These are phyloP conservation scores for Dioszegia hungarica DNA, from an alignment of 768 basidiomycete species.

Conservation along the genomic window DNA sequence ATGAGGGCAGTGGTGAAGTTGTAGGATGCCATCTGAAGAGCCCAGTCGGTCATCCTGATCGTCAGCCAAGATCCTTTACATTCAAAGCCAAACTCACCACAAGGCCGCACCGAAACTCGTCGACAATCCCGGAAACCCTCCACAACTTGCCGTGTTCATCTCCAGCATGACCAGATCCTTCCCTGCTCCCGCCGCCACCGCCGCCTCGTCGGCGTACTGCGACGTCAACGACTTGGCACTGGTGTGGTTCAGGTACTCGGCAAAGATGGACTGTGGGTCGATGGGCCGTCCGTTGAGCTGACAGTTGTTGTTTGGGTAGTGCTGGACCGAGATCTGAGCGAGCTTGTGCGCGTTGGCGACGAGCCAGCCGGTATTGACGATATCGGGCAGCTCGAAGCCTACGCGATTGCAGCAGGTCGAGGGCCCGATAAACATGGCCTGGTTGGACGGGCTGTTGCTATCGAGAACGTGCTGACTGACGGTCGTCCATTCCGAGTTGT, in stretches of 20 bases:
- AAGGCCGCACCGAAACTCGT: slow-evolving; percentile 61
- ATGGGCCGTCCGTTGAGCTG: slow-evolving; percentile 37
- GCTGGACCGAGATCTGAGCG: slow-evolving; percentile 45
- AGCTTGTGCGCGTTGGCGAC: slow-evolving; percentile 35
- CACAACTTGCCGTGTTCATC: slow-evolving; percentile 60
- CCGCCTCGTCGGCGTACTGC: slow-evolving; percentile 56
- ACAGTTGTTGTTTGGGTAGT: slow-evolving; percentile 51
- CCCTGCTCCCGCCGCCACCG: slow-evolving; percentile 49
- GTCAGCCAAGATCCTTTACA: too few relatives aligned
- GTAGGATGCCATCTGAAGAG: slow-evolving; percentile 57
- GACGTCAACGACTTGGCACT: slow-evolving; percentile 55
- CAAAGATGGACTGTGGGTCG: slow-evolving; percentile 52
- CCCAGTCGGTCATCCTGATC: slow-evolving; percentile 54
- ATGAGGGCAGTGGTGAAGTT: slow-evolving; percentile 57
- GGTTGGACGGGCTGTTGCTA: slow-evolving; percentile 49
- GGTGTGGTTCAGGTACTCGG: slow-evolving; percentile 60
- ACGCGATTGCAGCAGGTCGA: slow-evolving; percentile 55
- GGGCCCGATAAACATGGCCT: slow-evolving; percentile 60
- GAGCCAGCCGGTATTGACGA: slow-evolving; percentile 47
- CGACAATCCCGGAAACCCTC: slow-evolving; percentile 56
- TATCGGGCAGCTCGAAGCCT: slow-evolving; percentile 54
- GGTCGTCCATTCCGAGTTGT: slow-evolving; percentile 56
- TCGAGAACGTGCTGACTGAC: slow-evolving; percentile 52
- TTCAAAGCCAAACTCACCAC: slow-evolving; percentile 61
- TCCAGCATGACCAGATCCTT: slow-evolving; percentile 63